These are phyloP conservation scores for Chlamydomonas reinhardtii DNA, from an alignment of 163 green algal species.

Conservation along the genomic window DNA sequence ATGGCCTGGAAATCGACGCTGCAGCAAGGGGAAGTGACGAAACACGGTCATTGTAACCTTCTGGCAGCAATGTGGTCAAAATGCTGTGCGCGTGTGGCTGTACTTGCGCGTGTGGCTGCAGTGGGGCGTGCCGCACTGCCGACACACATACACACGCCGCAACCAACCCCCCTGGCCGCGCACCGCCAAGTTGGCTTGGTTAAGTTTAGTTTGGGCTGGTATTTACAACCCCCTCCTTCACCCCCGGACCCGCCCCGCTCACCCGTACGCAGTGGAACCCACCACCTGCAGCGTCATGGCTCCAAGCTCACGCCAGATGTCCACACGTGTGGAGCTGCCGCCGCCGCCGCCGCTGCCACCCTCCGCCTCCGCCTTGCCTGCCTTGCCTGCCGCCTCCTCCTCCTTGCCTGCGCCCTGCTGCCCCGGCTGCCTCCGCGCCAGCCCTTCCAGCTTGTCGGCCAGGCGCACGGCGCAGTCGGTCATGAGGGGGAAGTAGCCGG, in stretches of 20 bases:
- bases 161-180: too few relatives aligned
- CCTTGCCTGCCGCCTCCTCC: neutral
- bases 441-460: conserved; percentile 20
- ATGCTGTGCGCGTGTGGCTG: too few relatives aligned
- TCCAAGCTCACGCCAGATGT: conserved; percentile 54
- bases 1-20: conserved; percentile 36
- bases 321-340: neutral
- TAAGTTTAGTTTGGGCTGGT: too few relatives aligned
- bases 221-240: too few relatives aligned
- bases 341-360: neutral
- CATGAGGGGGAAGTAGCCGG: conserved; percentile 60
- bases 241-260: neutral
- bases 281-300: conserved; percentile 60
- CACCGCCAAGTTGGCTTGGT: too few relatives aligned
- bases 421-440: neutral
- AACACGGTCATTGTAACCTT: too few relatives aligned
- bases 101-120: too few relatives aligned
- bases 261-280: conserved; percentile 55
- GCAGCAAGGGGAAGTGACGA: neutral
- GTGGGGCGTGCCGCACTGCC: too few relatives aligned
- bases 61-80: too few relatives aligned
- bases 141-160: too few relatives aligned
- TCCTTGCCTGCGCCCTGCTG: neutral
- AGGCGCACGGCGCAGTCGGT: conserved; percentile 19
- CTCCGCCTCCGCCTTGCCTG: conserved; percentile 7